These are phyloP conservation scores for Ceratobasidium sp. DNA, from an alignment of 1,284 basidiomycete species.

Conservation along the genomic window DNA sequence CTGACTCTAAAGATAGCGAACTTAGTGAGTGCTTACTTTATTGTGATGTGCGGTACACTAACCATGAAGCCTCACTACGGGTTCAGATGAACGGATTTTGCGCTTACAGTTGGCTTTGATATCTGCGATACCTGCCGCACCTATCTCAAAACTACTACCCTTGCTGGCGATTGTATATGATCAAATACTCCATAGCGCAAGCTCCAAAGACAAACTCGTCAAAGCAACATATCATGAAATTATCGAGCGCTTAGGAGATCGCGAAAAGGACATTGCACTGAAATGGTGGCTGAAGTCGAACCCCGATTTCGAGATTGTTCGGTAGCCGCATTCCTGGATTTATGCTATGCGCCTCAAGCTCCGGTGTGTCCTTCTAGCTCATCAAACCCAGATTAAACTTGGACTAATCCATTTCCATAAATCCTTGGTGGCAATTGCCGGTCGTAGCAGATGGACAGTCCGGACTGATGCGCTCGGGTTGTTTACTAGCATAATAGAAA, in stretches of 20 bases:
- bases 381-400: not conserved
- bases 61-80: not conserved
- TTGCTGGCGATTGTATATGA: slow-evolving; percentile 28
- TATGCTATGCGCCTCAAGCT: not conserved
- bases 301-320: not conserved
- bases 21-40: not conserved
- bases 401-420: no score
- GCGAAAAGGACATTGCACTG: slow-evolving; percentile 43
- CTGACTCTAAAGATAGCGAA: not conserved
- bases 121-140: slow-evolving; percentile 42
- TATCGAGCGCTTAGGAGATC: slow-evolving; percentile 39
- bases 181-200: slow-evolving; percentile 22
- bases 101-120: slow-evolving; percentile 42
- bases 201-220: slow-evolving; percentile 6
- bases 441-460: no score
- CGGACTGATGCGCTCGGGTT: no score
- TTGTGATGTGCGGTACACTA: not conserved
- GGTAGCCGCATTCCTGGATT: not conserved
- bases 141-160: slow-evolving; percentile 19
- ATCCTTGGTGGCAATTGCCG: not conserved
- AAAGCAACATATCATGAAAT: slow-evolving; percentile 43
- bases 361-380: not conserved
- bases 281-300: slow-evolving; percentile 45
- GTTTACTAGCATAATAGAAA: slow-evolving; percentile 2
- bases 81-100: not conserved